Conservation (phyloP, 106 monocot species). For the Dendrobium chrysotoxum region DNA sequence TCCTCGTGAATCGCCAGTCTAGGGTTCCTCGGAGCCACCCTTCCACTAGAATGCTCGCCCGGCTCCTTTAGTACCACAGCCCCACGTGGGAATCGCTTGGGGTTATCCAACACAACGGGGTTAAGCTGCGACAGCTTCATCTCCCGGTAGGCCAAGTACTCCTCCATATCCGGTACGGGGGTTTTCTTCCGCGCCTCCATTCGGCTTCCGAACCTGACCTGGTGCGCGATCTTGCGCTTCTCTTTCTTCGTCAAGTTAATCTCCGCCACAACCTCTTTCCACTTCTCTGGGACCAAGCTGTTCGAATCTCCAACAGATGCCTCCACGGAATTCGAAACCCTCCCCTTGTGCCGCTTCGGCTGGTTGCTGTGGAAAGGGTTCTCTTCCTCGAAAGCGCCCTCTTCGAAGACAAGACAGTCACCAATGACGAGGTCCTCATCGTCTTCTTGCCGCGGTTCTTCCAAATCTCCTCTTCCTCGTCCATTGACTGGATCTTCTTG, state of each 20-base stretch:
- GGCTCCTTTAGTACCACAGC: neutral
- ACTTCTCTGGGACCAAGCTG: conserved; percentile 69
- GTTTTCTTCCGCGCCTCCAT: conserved; percentile 42
- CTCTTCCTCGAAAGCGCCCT: conserved; percentile 72
- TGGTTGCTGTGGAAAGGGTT: conserved; percentile 3
- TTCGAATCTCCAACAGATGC: conserved; percentile 14
- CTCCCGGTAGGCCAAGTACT: conserved; percentile 47
- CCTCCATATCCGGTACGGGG: conserved; percentile 41
- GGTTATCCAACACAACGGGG: conserved; percentile 59
- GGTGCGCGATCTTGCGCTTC: conserved; percentile 63
- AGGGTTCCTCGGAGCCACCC: conserved; percentile 65
- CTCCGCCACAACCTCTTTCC: conserved; percentile 65
- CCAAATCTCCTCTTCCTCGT: neutral
- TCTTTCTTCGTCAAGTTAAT: conserved; percentile 86
- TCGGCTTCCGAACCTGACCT: conserved; percentile 68
- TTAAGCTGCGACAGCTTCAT: conserved; percentile 62
- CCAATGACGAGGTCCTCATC: conserved; percentile 53
- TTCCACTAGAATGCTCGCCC: conserved; percentile 14
- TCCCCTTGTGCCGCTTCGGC: neutral
- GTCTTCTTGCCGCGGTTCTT: conserved; percentile 12
- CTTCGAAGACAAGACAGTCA: conserved; percentile 93
- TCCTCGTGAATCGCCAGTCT: conserved; percentile 35
- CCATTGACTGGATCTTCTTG: neutral
- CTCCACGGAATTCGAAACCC: neutral
- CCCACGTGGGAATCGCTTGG: conserved; percentile 16